Evolutionary conservation across 1,284 basidiomycete genomes (phyloP).

Genomic region (Naganishia albida): DNA sequence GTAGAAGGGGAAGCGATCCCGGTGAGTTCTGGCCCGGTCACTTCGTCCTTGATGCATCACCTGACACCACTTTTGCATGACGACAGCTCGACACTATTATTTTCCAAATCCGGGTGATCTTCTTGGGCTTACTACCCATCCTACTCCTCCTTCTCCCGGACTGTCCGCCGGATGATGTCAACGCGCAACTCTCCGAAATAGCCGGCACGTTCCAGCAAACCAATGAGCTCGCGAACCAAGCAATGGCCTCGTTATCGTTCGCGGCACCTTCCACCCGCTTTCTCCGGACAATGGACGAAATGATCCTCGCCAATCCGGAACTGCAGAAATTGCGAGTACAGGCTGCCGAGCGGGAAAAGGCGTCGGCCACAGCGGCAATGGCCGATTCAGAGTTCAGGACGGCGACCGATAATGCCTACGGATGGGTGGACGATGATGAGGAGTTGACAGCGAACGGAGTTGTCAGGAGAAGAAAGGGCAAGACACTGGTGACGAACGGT

Average conservation of each 20-base stretch:
- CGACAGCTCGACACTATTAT: conserved; percentile 21
- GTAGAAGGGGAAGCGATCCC: conserved; percentile 22
- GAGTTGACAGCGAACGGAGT: background rate
- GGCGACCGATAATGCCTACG: conserved; percentile 19
- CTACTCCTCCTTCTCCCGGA: conserved; percentile 22
- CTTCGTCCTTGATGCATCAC: background rate
- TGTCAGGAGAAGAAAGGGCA: conserved; percentile 7
- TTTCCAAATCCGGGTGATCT: conserved; percentile 21
- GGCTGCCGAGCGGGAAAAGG: conserved; percentile 15
- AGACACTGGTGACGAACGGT: conserved; percentile 18
- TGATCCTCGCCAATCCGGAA: conserved; percentile 12
- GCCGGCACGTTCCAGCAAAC: conserved; percentile 17
- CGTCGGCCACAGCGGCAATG: conserved; percentile 2
- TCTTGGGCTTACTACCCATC: conserved; percentile 12
- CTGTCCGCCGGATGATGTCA: conserved; percentile 1
- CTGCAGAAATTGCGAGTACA: conserved; percentile 1
- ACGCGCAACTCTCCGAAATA: conserved; percentile 3
- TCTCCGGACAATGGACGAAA: conserved; percentile 21
- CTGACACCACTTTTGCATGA: background rate
- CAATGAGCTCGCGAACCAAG: conserved; percentile 14
- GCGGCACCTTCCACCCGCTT: conserved; percentile 9
- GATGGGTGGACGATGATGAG: conserved; percentile 24
- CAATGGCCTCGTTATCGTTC: conserved; percentile 3
- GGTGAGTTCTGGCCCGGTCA: background rate
- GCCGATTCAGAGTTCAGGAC: conserved; percentile 1